These are phyloP conservation scores for Linum lewisii DNA, from an alignment of 345 rosid genomes.

Conservation along the genomic window DNA sequence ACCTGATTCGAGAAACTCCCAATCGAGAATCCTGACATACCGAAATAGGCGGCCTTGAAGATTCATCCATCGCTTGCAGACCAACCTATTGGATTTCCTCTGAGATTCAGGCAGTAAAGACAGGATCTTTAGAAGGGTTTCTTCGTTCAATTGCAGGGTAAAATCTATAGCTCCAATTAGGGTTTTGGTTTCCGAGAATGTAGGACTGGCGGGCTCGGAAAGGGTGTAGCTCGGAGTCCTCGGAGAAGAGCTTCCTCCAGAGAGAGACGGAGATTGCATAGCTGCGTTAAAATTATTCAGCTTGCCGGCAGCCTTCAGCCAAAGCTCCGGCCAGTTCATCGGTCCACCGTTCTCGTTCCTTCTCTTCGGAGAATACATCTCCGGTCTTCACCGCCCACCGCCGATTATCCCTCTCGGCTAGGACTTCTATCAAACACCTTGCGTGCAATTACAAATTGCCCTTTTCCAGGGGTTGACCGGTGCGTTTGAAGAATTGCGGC, in stretches of 20 bases:
- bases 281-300: slow-evolving; percentile 42
- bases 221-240: slow-evolving; percentile 4
- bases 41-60: slow-evolving; percentile 25
- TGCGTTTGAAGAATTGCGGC: no score
- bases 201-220: slow-evolving; percentile 21
- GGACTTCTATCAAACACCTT: not conserved
- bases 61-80: slow-evolving; percentile 29
- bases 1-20: slow-evolving; percentile 26
- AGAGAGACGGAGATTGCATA: slow-evolving; percentile 44
- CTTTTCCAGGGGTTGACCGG: not conserved
- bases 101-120: slow-evolving; percentile 16
- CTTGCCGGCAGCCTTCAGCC: slow-evolving; percentile 37
- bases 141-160: slow-evolving; percentile 46
- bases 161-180: slow-evolving; percentile 37
- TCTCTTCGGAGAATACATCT: slow-evolving; percentile 48
- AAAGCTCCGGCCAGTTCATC: slow-evolving; percentile 51
- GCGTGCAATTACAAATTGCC: not conserved
- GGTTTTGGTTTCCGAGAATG: slow-evolving; percentile 28
- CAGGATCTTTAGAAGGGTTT: slow-evolving; percentile 22
- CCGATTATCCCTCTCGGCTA: not conserved
- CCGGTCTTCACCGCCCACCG: slow-evolving; percentile 1
- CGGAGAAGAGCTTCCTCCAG: slow-evolving; percentile 6
- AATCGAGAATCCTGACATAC: slow-evolving; percentile 21
- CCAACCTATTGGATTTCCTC: slow-evolving; percentile 15
- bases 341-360: slow-evolving; percentile 21